Conservation (phyloP, 805 yeast genomes). For the Kodamaea leandrae region DNA sequence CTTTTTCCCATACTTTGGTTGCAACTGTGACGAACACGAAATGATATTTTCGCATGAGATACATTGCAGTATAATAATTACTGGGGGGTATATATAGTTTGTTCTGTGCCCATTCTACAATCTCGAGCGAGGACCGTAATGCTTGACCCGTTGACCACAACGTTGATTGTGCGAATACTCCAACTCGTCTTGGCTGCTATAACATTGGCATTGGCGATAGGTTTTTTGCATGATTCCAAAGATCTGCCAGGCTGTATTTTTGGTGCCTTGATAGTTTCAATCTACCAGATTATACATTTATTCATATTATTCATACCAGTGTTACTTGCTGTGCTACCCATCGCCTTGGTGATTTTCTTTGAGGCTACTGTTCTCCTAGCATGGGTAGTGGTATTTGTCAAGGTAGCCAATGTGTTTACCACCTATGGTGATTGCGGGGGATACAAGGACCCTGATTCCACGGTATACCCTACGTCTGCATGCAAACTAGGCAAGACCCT, state of each 20-base stretch:
- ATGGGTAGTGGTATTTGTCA: slow-evolving; percentile 10
- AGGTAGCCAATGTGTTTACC: slow-evolving; percentile 6
- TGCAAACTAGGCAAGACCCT: slow-evolving; percentile 11
- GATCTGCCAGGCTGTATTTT: slow-evolving; percentile 1
- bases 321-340: slow-evolving; percentile 6
- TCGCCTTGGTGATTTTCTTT: slow-evolving; percentile 2
- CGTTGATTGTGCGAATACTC: slow-evolving; percentile 6
- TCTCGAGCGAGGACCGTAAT: too few relatives aligned
- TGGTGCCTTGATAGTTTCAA: slow-evolving; percentile 8
- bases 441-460: neutral
- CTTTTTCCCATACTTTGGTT: too few relatives aligned
- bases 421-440: slow-evolving; percentile 7
- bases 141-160: slow-evolving; percentile 6
- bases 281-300: slow-evolving; percentile 6
- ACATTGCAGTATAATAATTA: too few relatives aligned
- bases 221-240: neutral
- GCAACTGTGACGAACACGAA: slow-evolving; percentile 2
- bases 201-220: slow-evolving; percentile 8
- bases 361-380: slow-evolving; percentile 10
- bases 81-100: too few relatives aligned
- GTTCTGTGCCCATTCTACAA: too few relatives aligned
- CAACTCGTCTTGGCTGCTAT: slow-evolving; percentile 9
- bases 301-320: slow-evolving; percentile 7
- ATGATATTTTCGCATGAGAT: too few relatives aligned
- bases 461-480: neutral